Conservation (phyloP, 192 early-diverging fungal species). For the Backusella sp. region DNA sequence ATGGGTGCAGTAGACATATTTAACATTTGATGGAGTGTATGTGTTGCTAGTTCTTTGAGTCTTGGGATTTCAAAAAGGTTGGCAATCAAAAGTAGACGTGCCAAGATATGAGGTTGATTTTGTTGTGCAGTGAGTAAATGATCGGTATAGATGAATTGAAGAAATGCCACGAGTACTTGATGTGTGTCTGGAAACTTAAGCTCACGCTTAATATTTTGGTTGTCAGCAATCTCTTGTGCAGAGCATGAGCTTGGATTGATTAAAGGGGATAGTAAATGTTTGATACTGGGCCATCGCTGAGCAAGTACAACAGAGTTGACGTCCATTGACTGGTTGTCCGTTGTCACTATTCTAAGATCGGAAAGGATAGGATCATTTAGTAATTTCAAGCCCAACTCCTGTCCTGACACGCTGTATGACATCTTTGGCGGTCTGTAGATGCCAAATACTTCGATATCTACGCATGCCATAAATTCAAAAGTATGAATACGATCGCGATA, state of each 20-base stretch:
- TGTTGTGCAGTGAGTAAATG: slow-evolving; percentile 62
- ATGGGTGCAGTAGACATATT: slow-evolving; percentile 60
- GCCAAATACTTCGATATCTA: slow-evolving; percentile 73
- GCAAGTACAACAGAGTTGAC: slow-evolving; percentile 53
- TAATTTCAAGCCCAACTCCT: slow-evolving; percentile 55
- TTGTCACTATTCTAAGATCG: slow-evolving; percentile 53
- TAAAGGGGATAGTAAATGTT: not conserved
- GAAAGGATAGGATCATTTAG: slow-evolving; percentile 51
- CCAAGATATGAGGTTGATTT: slow-evolving; percentile 59
- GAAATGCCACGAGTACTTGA: slow-evolving; percentile 55
- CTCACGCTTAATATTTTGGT: slow-evolving; percentile 13
- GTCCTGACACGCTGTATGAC: slow-evolving; percentile 48
- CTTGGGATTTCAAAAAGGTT: slow-evolving; percentile 58
- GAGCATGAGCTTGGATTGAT: not conserved
- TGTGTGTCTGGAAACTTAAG: slow-evolving; percentile 44
- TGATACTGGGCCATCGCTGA: slow-evolving; percentile 45
- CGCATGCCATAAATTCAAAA: slow-evolving; percentile 67
- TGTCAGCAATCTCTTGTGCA: slow-evolving; percentile 7
- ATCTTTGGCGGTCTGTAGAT: slow-evolving; percentile 52
- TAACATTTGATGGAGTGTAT: slow-evolving; percentile 60
- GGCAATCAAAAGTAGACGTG: slow-evolving; percentile 59
- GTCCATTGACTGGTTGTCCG: slow-evolving; percentile 44
- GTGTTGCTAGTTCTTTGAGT: slow-evolving; percentile 54
- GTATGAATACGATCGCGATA: slow-evolving; percentile 74
- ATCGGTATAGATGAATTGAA: slow-evolving; percentile 70